Evolutionary conservation across 352 stramenopile genomes (phyloP).

Genomic region (Saprolegnia diclina): DNA sequence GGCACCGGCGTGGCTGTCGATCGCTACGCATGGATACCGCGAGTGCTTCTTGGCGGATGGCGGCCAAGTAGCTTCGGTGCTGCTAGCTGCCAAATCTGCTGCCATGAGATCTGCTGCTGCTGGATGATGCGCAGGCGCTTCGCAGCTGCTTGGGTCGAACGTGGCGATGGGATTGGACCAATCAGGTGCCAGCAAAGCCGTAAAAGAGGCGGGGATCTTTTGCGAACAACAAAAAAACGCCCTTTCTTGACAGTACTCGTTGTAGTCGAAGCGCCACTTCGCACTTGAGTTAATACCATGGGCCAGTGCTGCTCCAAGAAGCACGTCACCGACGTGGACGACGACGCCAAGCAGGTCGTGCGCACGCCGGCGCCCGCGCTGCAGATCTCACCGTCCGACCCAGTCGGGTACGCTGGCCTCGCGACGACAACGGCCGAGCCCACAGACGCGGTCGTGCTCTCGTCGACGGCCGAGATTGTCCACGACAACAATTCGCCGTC

Average conservation of each 20-base stretch:
- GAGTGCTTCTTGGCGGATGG: no score
- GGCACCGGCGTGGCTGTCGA: no score
- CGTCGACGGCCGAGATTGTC: not conserved
- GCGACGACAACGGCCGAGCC: not conserved
- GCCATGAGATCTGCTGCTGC: no score
- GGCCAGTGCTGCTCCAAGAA: conserved; percentile 24
- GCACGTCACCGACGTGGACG: not conserved
- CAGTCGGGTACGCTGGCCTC: not conserved
- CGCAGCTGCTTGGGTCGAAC: not conserved
- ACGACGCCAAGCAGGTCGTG: not conserved
- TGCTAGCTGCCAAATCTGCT: no score
- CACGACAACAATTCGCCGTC: conserved; percentile 4
- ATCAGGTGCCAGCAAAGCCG: not conserved
- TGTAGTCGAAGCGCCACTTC: not conserved
- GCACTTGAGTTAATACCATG: not conserved
- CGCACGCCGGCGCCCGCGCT: not conserved
- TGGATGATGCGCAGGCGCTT: no score
- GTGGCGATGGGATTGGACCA: not conserved
- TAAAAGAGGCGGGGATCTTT: not conserved
- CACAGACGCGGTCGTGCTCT: not conserved
- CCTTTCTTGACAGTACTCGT: not conserved
- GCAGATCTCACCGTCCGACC: not conserved
- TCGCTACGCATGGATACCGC: no score
- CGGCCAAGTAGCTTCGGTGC: no score
- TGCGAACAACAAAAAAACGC: not conserved